A percentile compares a stretch with the other conserved stretches of the same genome.
Evolutionary conservation across 2,329 filamentous ascomycete species (phyloP).

Genomic region (Plectosphaerella sp.): DNA sequence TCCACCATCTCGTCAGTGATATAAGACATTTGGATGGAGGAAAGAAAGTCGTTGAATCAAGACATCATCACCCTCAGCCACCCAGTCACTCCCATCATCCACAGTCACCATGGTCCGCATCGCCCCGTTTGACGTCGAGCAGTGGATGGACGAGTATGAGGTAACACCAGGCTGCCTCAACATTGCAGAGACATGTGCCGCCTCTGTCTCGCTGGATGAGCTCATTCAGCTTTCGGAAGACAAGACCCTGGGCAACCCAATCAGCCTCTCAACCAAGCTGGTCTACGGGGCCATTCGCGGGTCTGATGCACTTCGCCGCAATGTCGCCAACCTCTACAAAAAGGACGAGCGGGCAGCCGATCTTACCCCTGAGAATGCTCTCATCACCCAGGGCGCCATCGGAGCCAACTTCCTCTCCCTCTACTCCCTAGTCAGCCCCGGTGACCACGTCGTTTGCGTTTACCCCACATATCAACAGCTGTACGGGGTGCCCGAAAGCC

Average conservation of each 20-base stretch:
- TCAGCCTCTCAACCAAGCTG: slow-evolving; percentile 51
- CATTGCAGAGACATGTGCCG: slow-evolving; percentile 74
- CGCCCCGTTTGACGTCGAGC: slow-evolving; percentile 61
- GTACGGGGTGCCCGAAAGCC: slow-evolving; percentile 65
- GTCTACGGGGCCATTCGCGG: slow-evolving; percentile 72
- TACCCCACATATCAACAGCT: slow-evolving; percentile 81
- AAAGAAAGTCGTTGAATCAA: neutral
- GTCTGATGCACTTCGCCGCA: slow-evolving; percentile 56
- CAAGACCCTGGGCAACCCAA: slow-evolving; percentile 32
- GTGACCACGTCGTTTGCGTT: slow-evolving; percentile 78
- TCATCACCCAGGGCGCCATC: slow-evolving; percentile 74
- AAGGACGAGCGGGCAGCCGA: slow-evolving; percentile 16
- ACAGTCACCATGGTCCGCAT: slow-evolving; percentile 23
- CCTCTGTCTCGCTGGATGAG: slow-evolving; percentile 68
- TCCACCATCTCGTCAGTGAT: too few relatives aligned
- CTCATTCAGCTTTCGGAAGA: slow-evolving; percentile 56
- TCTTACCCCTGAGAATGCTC: slow-evolving; percentile 49
- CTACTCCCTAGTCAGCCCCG: slow-evolving; percentile 62
- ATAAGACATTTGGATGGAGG: neutral
- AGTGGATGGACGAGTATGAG: slow-evolving; percentile 63
- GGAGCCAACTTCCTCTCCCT: slow-evolving; percentile 71
- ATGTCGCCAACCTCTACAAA: slow-evolving; percentile 51
- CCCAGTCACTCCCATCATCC: neutral
- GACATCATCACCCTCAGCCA: neutral
- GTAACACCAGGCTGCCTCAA: slow-evolving; percentile 56